Base-by-base conservation (phyloP, 108 stramenopile genomes). In the Nitzschia inconspicua region DNA sequence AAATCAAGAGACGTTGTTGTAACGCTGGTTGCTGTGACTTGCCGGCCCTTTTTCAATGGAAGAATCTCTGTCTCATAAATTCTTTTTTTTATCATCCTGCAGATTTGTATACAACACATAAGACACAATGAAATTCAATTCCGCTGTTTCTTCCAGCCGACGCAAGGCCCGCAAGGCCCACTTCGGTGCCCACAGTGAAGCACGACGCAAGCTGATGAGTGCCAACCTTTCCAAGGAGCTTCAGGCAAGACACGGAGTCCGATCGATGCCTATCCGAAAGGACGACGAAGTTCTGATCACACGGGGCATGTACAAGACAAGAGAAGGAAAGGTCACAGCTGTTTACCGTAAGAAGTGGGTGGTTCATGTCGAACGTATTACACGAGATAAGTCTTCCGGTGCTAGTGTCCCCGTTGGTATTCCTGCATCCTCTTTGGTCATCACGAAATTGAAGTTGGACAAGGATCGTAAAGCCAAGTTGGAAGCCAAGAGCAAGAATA, bases 141-240 rank as follows among this genome's bases (percentile, higher is more conserved):
- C 83, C 24, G 60, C 84, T 34, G 96, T 96, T 28, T 78, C 97
- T 25, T 89, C 94, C 51, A 89, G 87, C 65, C 92, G 99, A 51
- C 84, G 99, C 43, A 99, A 99, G 95, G 69, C 62, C 67, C 97
- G 99, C 68, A 98, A 98, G 97, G 97, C 98, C 48, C 99, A 99
- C 79, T 99, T 99, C 77, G 64, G 82, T 32, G 87, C 98, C 34
- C 92, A 96, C 74, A 95, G 93, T 13, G 84, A 93, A 63, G 85
- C 82, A 14, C 91, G 97, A 66, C 76, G 95, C 61, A 85, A 80
- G 70, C 77, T 97, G 60, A 99, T 99, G 99, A 85, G 83, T 32
- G 88, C 97, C 63, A 86, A 92, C 70, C 86, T 99, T 29, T 90
- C 87, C 60, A 99, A 99, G 93, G 98, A 98, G 78, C 88, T 98